Evolutionary conservation across 164 flowering plant species (phyloP), one percentile per base, ranked within the genome.

Genomic region (Magnolia sinica): DNA sequence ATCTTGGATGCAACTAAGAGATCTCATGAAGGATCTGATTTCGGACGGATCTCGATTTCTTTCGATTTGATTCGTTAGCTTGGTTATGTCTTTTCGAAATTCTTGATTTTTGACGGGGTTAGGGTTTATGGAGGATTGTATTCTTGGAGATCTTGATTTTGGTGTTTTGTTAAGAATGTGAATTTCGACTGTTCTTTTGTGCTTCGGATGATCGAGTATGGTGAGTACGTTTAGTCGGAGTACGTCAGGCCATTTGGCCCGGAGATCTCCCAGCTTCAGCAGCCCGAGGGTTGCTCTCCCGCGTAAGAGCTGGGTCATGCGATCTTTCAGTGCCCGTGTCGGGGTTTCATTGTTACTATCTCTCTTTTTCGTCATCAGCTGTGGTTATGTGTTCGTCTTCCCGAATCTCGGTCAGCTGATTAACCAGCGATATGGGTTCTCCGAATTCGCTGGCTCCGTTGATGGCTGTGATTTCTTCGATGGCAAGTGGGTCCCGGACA

Each of bases 401-500:
- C 95, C 95, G 1, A 86, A 80, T 74, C 80, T 88, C 51, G 79
- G 78, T 50, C 83, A 74, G 24, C 83, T 89, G 3, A 82, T 86
- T 13, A 20, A 13, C 71, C 86, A 82, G 51, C 85, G 80, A 1
- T 70, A 79, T 68, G 78, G 77, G 45, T 45, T 79, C 20, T 71
- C 81, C n/a, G 52, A 76, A 20, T 66, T 72, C 10, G 68, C 71
- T 74, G 69, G 58, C 27, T 79, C 88, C 4, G 20, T 22, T 0
- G 76, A 69, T 1, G 72, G 45, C 8, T 95, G 98, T 77, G 83
- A 95, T 84, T 71, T 88, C n/a, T 95, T 89, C 77, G 80, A 90
- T 59, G 98, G 98, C 22, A 84, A 74, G 0, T 95, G 98, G 98
- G 81, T 91, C 9, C 75, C 59, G 1, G 94, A 95, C 81, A 84